phyloP scores from a whole-genome alignment of 1,284 basidiomycete species.

The Stereum hirsutum region DNA sequence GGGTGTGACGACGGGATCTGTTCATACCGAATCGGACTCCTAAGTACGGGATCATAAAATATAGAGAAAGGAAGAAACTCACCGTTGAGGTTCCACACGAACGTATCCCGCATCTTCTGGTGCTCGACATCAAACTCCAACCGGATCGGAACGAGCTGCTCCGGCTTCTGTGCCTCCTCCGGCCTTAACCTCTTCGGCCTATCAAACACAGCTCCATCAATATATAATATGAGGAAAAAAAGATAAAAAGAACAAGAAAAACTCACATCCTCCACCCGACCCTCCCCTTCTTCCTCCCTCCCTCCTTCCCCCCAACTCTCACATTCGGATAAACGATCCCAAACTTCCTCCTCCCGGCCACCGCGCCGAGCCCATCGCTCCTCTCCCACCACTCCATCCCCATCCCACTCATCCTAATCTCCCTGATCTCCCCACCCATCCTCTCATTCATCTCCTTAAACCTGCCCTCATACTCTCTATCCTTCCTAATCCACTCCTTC shows the following conservation, averaged over 20 bases:
- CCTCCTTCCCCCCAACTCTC: not conserved
- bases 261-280: constrained; percentile 69
- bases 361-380: constrained; percentile 1
- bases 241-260: constrained; percentile 10
- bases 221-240: constrained; percentile 8
- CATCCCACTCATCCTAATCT: constrained; percentile 15
- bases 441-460: constrained; percentile 34
- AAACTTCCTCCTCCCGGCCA: constrained; percentile 31
- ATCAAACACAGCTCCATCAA: constrained; percentile 5
- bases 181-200: constrained; percentile 56
- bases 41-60: not conserved
- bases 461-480: constrained; percentile 38
- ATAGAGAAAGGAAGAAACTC: constrained; percentile 14
- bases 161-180: constrained; percentile 54
- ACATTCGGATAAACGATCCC: constrained; percentile 59
- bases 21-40: constrained; percentile 2
- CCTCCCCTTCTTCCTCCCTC: constrained; percentile 44
- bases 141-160: constrained; percentile 86
- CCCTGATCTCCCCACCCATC: constrained; percentile 31
- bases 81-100: constrained; percentile 96
- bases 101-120: constrained; percentile 90
- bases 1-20: constrained; percentile 84
- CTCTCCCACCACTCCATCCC: constrained; percentile 21
- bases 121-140: constrained; percentile 92
- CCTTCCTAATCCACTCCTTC: constrained; percentile 40